Evolutionary conservation across 2,329 filamentous ascomycete species (phyloP).

Genomic region (Didymosphaeria variabile): DNA sequence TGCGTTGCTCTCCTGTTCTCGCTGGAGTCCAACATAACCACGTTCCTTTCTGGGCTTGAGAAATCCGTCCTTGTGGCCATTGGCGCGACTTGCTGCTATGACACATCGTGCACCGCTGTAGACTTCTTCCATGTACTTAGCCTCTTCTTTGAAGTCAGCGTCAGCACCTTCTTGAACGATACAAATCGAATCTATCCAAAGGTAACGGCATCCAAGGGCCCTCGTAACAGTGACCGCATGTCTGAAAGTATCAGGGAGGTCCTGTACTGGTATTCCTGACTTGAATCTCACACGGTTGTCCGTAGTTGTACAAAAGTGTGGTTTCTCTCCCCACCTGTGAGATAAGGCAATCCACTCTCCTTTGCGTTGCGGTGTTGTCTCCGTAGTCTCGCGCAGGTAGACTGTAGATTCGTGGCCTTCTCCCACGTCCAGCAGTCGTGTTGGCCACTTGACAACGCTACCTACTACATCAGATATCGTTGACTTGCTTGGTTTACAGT

Average conservation of each 20-base stretch:
- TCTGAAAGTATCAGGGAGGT: conserved; percentile 28
- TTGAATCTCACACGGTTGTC: background rate
- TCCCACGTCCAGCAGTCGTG: background rate
- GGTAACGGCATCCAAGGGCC: conserved; percentile 23
- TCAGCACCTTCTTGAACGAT: conserved; percentile 31
- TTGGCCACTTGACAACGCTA: background rate
- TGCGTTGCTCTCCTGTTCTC: background rate
- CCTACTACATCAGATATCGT: background rate
- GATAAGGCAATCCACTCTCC: background rate
- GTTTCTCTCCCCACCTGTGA: background rate
- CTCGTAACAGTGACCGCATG: conserved; percentile 33
- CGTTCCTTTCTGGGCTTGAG: conserved; percentile 15
- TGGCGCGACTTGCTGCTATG: conserved; percentile 29
- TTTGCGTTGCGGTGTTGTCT: background rate
- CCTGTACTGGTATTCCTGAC: background rate
- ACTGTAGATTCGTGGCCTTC: background rate
- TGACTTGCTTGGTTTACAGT: background rate
- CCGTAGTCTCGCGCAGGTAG: background rate
- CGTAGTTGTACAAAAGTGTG: background rate
- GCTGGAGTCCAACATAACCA: conserved; percentile 6
- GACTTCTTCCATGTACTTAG: conserved; percentile 32
- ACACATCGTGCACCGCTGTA: conserved; percentile 36
- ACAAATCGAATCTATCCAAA: conserved; percentile 44
- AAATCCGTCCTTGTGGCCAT: conserved; percentile 23
- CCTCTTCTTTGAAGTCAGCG: conserved; percentile 32